Conservation (phyloP, 2,329 filamentous ascomycete genomes). For the Xylaria sp. region DNA sequence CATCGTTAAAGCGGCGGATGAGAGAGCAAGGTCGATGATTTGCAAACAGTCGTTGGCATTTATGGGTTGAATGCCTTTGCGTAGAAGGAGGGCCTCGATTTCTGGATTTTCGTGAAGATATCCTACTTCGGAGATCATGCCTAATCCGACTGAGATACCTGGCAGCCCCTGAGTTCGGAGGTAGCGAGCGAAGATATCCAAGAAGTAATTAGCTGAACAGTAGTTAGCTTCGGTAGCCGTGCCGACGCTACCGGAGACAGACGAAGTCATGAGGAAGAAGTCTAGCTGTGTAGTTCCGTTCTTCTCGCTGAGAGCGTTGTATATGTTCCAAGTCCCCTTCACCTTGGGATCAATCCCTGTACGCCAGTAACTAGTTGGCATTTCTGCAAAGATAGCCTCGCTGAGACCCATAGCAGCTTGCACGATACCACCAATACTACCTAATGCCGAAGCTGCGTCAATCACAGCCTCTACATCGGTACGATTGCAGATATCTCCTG, state of each 20-base stretch:
- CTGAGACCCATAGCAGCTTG: no score
- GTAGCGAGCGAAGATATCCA: constrained; percentile 42
- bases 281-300: constrained; percentile 35
- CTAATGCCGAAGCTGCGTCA: background rate
- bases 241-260: constrained; percentile 40
- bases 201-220: constrained; percentile 44
- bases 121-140: constrained; percentile 45
- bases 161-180: constrained; percentile 34
- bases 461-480: constrained; percentile 17
- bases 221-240: constrained; percentile 45
- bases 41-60: constrained; percentile 35
- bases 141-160: constrained; percentile 33
- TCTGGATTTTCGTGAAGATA: constrained; percentile 41
- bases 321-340: no score
- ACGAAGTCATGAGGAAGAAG: constrained; percentile 42
- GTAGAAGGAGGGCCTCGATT: constrained; percentile 28
- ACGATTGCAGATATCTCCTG: constrained; percentile 20
- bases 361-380: no score
- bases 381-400: no score
- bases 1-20: constrained; percentile 11
- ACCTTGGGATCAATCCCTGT: no score
- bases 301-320: constrained; percentile 36
- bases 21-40: constrained; percentile 37
- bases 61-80: constrained; percentile 33
- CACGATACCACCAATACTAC: no score